A percentile compares a stretch with the other conserved stretches of the same genome.
Conservation (phyloP, 1,139 yeast species). For the Candida labiduridarum region DNA sequence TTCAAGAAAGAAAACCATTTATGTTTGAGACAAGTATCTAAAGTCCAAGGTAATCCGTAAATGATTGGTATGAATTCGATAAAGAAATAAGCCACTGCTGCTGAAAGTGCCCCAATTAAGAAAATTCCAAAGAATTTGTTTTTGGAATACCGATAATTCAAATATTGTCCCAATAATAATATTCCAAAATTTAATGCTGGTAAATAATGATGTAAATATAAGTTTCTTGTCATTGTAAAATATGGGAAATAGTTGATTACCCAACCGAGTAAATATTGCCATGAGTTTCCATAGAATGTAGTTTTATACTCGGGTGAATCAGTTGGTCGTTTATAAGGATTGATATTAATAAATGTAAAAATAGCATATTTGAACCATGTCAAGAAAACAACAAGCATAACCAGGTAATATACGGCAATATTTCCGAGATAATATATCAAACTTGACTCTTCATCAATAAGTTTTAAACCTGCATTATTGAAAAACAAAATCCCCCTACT, state of each 20-base stretch:
- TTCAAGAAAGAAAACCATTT: constrained; percentile 28
- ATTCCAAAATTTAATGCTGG: constrained; percentile 38
- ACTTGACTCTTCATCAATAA: constrained; percentile 27
- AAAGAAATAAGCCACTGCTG: constrained; percentile 21
- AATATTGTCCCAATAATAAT: constrained; percentile 32
- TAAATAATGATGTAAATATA: constrained; percentile 44
- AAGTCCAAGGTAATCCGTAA: constrained; percentile 39
- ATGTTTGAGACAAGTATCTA: constrained; percentile 25
- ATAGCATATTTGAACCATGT: constrained; percentile 23
- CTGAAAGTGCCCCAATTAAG: constrained; percentile 19
- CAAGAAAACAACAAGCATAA: constrained; percentile 24
- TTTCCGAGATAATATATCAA: constrained; percentile 43
- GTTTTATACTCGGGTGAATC: constrained; percentile 18
- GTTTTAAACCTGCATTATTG: constrained; percentile 22
- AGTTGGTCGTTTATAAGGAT: constrained; percentile 30
- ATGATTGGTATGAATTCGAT: constrained; percentile 32
- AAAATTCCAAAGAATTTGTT: constrained; percentile 22
- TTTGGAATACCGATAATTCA: constrained; percentile 31
- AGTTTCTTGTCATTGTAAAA: constrained; percentile 33
- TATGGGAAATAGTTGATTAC: constrained; percentile 38
- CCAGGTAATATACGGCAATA: constrained; percentile 33
- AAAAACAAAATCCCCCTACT: constrained; percentile 34
- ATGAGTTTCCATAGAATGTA: constrained; percentile 25
- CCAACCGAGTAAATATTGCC: constrained; percentile 38
- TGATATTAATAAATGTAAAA: constrained; percentile 26